Conservation (phyloP, 805 yeast species). For the Tetrapisispora iriomotensis region DNA sequence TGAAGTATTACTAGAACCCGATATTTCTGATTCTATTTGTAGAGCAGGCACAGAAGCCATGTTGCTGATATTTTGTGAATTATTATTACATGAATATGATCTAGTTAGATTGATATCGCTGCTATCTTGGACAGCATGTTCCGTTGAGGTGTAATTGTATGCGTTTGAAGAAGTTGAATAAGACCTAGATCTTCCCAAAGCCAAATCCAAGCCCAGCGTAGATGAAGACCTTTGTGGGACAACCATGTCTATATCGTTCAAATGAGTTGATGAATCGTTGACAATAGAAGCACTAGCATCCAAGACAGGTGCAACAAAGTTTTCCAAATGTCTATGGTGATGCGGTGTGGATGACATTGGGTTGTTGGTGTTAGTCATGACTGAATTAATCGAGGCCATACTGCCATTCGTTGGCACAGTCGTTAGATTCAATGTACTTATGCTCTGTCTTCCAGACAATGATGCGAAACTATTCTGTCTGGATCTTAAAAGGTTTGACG, state of each 20-base stretch:
- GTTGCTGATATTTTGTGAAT: background rate
- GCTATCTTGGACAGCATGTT: background rate
- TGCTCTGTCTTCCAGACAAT: background rate
- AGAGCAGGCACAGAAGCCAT: background rate
- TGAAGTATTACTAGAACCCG: background rate
- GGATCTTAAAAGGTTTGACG: background rate
- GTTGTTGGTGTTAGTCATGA: background rate
- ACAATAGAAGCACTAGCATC: conserved; percentile 66
- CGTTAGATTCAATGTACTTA: conserved; percentile 1
- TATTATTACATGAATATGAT: conserved; percentile 6
- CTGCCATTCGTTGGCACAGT: conserved; percentile 2
- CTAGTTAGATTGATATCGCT: conserved; percentile 2
- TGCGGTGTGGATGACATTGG: background rate
- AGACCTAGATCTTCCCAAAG: conserved; percentile 29
- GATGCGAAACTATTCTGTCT: conserved; percentile 3
- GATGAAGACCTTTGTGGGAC: conserved; percentile 50
- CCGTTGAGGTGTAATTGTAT: background rate
- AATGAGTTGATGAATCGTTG: conserved; percentile 47
- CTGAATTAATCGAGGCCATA: background rate
- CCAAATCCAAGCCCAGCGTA: conserved; percentile 37
- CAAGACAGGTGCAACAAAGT: conserved; percentile 69
- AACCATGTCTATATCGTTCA: conserved; percentile 68
- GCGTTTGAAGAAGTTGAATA: conserved; percentile 14
- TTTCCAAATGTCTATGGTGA: conserved; percentile 41
- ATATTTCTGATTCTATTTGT: background rate